Evolutionary conservation across 495 filamentous ascomycete genomes (phyloP), one percentile per base, ranked within the genome.

Genomic region (Xylaria venustula): DNA sequence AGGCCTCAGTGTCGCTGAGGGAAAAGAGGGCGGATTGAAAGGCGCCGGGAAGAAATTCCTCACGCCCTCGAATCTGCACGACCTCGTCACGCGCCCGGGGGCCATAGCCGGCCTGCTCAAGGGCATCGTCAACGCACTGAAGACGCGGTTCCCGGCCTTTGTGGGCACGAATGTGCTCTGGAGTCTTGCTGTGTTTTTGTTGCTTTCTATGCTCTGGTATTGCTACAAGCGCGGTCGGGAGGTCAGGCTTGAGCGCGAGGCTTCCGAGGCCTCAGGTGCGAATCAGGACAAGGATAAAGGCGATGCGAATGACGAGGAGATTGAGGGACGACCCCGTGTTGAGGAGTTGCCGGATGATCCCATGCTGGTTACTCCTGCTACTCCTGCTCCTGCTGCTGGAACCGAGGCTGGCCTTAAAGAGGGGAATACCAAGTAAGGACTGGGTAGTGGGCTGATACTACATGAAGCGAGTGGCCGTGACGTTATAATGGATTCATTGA

Each of bases 151-250:
- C 77, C 94, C 94, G 1, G 89, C 90, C 1, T 88, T 94, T 45
- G 75, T 96, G 60, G 87, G 85, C 17, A 90, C 91, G 67, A 97
- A 93, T 74, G 86, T 94, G 32, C 79, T 96, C 3, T 88, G 93
- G 85, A 92, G 89, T 57, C 70, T 97, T 49, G 92, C 88, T 0
- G 73, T 97, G 9, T 93, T 93, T 68, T 78, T 97, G 60, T 79
- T 98, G 12, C 75, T 98, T 30, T 91, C 93, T 70, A 90, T 93
- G 50, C 84, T 98, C 60, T 98, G 93, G 93, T 98, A 98, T 72
- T 97, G 91, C 73, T 90, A 97, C 71, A 97, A 97, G 73, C 86
- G 94, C 14, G 94, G 94, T 36, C 84, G 85, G 15, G 94, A 98
- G 75, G 86, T 86, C 14, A 80, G 94, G 36, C 79, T 97, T 1